Percentiles rank a stretch among this genome's conserved stretches.
These are phyloP conservation scores for Senna siamea DNA, from an alignment of 306 rosid genomes.

Conservation along the genomic window DNA sequence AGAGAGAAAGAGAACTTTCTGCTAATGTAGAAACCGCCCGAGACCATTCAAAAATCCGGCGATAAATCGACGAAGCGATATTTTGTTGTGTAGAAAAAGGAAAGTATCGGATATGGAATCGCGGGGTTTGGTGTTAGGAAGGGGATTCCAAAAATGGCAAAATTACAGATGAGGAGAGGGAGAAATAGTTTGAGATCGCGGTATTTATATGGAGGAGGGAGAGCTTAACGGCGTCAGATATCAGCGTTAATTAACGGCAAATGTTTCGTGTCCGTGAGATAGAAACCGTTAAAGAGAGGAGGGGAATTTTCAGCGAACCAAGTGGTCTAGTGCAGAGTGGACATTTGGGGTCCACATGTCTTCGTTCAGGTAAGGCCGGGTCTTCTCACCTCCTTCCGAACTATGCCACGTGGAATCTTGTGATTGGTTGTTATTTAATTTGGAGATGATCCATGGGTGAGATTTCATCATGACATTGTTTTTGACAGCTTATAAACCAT, in stretches of 20 bases:
- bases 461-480: constrained; percentile 25
- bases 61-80: not conserved
- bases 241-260: constrained; percentile 56
- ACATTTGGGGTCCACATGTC: constrained; percentile 68
- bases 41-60: constrained; percentile 31
- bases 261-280: constrained; percentile 32
- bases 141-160: constrained; percentile 18
- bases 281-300: constrained; percentile 20
- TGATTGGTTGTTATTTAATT: not conserved
- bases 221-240: constrained; percentile 47
- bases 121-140: constrained; percentile 28
- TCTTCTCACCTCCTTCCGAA: constrained; percentile 23
- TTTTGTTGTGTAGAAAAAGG: not conserved
- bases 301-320: not conserved
- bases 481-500: constrained; percentile 14
- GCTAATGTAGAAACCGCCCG: not conserved
- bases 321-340: constrained; percentile 21
- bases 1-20: not conserved
- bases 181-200: constrained; percentile 13
- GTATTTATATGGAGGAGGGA: constrained; percentile 56
- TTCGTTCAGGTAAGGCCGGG: constrained; percentile 36
- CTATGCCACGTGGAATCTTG: constrained; percentile 37
- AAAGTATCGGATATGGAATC: constrained; percentile 35
- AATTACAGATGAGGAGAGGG: constrained; percentile 43
- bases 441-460: not conserved